Evolutionary conservation across 2,329 filamentous ascomycete species (phyloP).

Genomic region (Mollisia scopiformis): DNA sequence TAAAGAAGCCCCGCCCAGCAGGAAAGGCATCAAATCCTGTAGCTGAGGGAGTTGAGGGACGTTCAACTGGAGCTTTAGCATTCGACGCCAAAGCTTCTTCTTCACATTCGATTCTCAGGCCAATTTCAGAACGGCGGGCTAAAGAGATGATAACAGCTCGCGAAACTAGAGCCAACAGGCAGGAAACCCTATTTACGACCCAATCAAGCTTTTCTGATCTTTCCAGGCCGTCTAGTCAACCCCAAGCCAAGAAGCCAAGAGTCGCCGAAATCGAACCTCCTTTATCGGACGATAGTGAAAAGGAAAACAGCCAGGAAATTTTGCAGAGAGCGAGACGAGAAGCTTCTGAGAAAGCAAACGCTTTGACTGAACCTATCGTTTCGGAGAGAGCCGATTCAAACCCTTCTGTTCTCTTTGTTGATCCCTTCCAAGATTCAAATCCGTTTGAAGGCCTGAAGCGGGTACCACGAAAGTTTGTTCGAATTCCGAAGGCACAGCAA

Average conservation of each 20-base stretch:
- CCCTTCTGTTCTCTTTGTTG: slow-evolving; percentile 1
- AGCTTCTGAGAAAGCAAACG: background rate
- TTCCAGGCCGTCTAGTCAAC: background rate
- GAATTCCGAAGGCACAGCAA: slow-evolving; percentile 51
- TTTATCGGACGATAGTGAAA: background rate
- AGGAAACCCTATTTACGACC: slow-evolving; percentile 1
- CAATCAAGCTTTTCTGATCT: background rate
- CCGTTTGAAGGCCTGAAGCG: slow-evolving; percentile 30
- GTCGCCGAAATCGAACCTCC: background rate
- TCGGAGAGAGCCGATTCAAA: background rate
- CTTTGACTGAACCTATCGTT: slow-evolving; percentile 12
- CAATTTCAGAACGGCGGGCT: background rate
- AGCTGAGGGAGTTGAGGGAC: background rate
- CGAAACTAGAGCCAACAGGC: slow-evolving; percentile 14
- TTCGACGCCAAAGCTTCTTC: background rate
- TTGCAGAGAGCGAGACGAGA: background rate
- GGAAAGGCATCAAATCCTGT: background rate
- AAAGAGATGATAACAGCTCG: slow-evolving; percentile 16
- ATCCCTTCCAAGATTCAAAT: slow-evolving; percentile 26
- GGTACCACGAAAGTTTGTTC: slow-evolving; percentile 46
- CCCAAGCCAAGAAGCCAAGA: background rate
- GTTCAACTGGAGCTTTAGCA: background rate
- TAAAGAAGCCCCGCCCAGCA: too few species aligned
- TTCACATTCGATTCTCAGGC: background rate
- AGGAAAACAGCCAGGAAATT: slow-evolving; percentile 23